A percentile compares a stretch with the other conserved stretches of the same genome.
Conservation (phyloP, 441 rosid species). For the Gossypium gossypioides region DNA sequence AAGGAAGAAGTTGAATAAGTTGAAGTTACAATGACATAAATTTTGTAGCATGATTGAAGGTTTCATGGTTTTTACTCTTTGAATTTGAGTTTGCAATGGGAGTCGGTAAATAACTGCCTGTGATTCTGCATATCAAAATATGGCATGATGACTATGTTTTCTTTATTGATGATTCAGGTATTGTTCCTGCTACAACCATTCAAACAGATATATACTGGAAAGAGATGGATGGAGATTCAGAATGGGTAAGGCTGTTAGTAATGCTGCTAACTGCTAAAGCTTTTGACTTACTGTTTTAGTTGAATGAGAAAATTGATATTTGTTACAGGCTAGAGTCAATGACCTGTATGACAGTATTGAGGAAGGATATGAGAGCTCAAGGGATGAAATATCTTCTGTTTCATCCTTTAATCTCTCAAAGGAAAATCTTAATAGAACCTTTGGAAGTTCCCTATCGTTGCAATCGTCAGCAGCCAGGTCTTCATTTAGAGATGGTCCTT, state of each 20-base stretch:
- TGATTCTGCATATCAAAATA: neutral
- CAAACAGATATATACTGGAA: slow-evolving; percentile 76
- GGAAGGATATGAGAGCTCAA: slow-evolving; percentile 86
- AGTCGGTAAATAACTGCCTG: neutral
- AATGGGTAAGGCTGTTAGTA: slow-evolving; percentile 61
- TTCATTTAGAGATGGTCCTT: slow-evolving; percentile 48
- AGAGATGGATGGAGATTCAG: slow-evolving; percentile 90
- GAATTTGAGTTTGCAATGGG: neutral
- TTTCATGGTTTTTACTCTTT: neutral
- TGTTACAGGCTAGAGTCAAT: slow-evolving; percentile 62
- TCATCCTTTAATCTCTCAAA: slow-evolving; percentile 60
- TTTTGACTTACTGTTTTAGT: neutral
- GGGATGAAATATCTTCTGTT: slow-evolving; percentile 81
- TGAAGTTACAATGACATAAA: neutral
- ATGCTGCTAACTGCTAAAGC: slow-evolving; percentile 12
- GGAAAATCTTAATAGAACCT: slow-evolving; percentile 50
- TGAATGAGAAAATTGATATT: slow-evolving; percentile 3
- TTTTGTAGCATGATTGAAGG: neutral
- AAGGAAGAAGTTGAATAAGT: neutral
- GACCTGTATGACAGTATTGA: slow-evolving; percentile 59
- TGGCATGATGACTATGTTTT: slow-evolving; percentile 1
- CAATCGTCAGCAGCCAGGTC: slow-evolving; percentile 62
- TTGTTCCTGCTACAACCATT: slow-evolving; percentile 61
- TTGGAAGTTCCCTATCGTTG: slow-evolving; percentile 74
- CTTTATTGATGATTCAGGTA: slow-evolving; percentile 41